Percentiles rank a stretch among this genome's conserved stretches.
These are phyloP conservation scores for Neurospora intermedia DNA, from an alignment of 495 filamentous ascomycete species.

Conservation along the genomic window DNA sequence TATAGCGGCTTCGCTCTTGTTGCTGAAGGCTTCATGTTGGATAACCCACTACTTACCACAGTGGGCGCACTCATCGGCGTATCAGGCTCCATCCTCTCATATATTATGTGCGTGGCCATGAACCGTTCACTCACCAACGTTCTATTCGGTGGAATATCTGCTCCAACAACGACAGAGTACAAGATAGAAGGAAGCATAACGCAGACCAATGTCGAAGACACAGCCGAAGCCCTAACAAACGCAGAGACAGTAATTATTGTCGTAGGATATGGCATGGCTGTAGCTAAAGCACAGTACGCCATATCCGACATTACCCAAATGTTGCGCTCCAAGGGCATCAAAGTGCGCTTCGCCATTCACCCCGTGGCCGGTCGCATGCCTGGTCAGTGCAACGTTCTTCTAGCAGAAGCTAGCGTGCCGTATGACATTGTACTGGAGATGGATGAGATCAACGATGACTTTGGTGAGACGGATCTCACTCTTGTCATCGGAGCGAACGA, in stretches of 20 bases:
- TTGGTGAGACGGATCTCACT: slow-evolving; percentile 69
- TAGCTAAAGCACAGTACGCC: slow-evolving; percentile 78
- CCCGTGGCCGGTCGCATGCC: slow-evolving; percentile 79
- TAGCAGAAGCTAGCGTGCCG: slow-evolving; percentile 71
- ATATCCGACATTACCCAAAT: slow-evolving; percentile 66
- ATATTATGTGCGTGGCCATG: slow-evolving; percentile 77
- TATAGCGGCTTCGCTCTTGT: slow-evolving; percentile 78
- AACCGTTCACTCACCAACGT: slow-evolving; percentile 73
- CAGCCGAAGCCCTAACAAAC: slow-evolving; percentile 54
- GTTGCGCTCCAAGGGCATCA: slow-evolving; percentile 57
- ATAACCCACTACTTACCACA: slow-evolving; percentile 67
- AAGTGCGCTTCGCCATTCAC: slow-evolving; percentile 78
- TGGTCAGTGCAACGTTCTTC: slow-evolving; percentile 74
- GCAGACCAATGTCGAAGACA: slow-evolving; percentile 63
- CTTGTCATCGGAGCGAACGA: slow-evolving; percentile 81
- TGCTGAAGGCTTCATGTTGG: slow-evolving; percentile 78
- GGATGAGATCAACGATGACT: slow-evolving; percentile 88
- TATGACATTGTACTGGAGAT: slow-evolving; percentile 82
- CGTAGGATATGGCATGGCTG: slow-evolving; percentile 80
- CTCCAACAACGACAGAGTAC: slow-evolving; percentile 47
- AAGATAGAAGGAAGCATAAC: slow-evolving; percentile 67
- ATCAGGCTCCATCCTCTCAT: slow-evolving; percentile 70
- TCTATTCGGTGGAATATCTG: slow-evolving; percentile 64
- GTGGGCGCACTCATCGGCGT: slow-evolving; percentile 75
- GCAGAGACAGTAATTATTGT: slow-evolving; percentile 73